These are phyloP conservation scores for Pyrus pyrifolia DNA, from an alignment of 306 rosid species.

Conservation along the genomic window DNA sequence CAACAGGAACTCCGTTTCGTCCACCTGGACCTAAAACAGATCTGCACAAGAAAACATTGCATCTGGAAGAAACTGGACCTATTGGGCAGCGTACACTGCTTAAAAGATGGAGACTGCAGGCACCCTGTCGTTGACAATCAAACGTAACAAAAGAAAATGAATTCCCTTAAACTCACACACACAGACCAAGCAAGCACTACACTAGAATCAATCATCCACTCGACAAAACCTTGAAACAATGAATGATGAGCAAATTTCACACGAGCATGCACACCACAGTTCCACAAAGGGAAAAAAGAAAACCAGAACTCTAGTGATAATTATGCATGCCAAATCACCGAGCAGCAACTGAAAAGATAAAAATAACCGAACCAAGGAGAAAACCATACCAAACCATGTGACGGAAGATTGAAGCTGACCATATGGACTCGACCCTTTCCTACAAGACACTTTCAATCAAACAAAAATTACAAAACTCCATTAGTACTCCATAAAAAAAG, in stretches of 20 bases:
- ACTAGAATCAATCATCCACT: not conserved
- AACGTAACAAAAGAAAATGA: slow-evolving; percentile 9
- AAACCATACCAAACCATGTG: slow-evolving; percentile 60
- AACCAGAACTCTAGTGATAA: not conserved
- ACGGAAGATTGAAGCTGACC: slow-evolving; percentile 49
- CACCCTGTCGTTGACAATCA: slow-evolving; percentile 49
- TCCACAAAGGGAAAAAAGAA: not conserved
- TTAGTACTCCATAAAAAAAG: not conserved
- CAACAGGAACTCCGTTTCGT: slow-evolving; percentile 47
- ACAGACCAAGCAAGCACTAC: not conserved
- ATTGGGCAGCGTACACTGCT: slow-evolving; percentile 43
- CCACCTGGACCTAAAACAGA: slow-evolving; percentile 67
- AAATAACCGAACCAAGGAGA: slow-evolving; percentile 5
- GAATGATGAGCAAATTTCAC: not conserved
- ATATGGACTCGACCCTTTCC: slow-evolving; percentile 48
- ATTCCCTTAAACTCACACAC: slow-evolving; percentile 7
- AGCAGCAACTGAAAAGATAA: not conserved
- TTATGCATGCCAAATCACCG: not conserved
- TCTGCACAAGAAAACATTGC: slow-evolving; percentile 60
- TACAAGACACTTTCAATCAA: slow-evolving; percentile 29
- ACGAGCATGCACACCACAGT: not conserved
- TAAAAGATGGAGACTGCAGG: slow-evolving; percentile 52
- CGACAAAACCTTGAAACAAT: not conserved
- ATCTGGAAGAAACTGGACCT: slow-evolving; percentile 54
- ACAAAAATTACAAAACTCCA: slow-evolving; percentile 4